Conservation (phyloP, 768 basidiomycete species). For the Amanita polypyramis region DNA sequence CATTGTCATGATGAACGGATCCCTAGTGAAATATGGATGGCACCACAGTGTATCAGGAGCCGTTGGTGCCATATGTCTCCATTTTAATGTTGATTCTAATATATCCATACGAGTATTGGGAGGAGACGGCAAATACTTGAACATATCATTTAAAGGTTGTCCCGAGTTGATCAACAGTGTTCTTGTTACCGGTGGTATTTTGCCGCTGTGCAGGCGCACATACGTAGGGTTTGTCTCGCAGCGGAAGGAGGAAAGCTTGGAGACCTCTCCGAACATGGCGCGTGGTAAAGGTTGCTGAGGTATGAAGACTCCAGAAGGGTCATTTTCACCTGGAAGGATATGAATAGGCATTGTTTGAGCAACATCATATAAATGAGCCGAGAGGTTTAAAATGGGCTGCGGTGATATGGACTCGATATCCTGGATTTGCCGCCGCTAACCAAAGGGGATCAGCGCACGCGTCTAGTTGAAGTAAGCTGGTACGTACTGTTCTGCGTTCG, state of each 20-base stretch:
- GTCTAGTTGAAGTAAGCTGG: not conserved
- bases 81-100: conserved; percentile 70
- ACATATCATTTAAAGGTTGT: conserved; percentile 91
- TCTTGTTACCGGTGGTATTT: conserved; percentile 25
- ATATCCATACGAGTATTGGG: conserved; percentile 65
- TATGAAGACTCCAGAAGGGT: conserved; percentile 82
- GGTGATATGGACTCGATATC: conserved; percentile 59
- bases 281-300: conserved; percentile 92
- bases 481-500: conserved; percentile 50
- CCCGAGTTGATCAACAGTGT: conserved; percentile 82
- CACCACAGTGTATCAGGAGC: conserved; percentile 99
- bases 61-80: conserved; percentile 97
- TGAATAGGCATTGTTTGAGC: conserved; percentile 74
- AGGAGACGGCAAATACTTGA: conserved; percentile 76
- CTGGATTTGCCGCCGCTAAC: conserved; percentile 55
- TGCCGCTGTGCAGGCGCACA: conserved; percentile 48
- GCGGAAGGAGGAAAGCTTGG: conserved; percentile 49
- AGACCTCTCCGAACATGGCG: conserved; percentile 73
- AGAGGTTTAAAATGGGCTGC: conserved; percentile 63
- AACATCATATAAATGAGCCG: conserved; percentile 65
- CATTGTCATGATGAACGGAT: conserved; percentile 83
- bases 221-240: conserved; percentile 90
- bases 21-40: conserved; percentile 79
- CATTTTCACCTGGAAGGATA: conserved; percentile 77
- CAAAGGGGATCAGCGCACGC: not conserved